Evolutionary conservation across 2,329 filamentous ascomycete genomes (phyloP).

Genomic region (Hymenoscyphus infarciens): DNA sequence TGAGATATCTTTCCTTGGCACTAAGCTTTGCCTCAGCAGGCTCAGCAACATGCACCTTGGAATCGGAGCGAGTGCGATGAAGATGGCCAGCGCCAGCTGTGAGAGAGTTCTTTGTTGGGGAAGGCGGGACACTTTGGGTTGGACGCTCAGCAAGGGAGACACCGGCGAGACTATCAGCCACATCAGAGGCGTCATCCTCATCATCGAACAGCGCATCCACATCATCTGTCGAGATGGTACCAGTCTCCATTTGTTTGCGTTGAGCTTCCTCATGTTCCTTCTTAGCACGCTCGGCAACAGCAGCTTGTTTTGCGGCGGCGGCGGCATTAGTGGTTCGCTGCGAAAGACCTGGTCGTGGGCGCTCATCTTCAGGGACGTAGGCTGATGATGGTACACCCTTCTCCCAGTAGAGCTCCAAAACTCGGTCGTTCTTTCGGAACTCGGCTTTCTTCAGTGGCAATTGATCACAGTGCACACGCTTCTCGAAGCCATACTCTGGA

Average conservation of each 20-base stretch:
- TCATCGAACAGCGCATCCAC: slow-evolving; percentile 96
- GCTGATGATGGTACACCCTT: slow-evolving; percentile 96
- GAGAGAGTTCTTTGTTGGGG: slow-evolving; percentile 73
- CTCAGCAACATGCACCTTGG: slow-evolving; percentile 76
- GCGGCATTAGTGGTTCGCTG: slow-evolving; percentile 71
- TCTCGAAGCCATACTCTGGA: slow-evolving; percentile 97
- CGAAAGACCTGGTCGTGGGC: slow-evolving; percentile 75
- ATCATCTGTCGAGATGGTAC: slow-evolving; percentile 88
- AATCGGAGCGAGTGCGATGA: slow-evolving; percentile 88
- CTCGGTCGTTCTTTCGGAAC: slow-evolving; percentile 91
- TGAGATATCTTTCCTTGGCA: slow-evolving; percentile 95
- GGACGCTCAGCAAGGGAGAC: slow-evolving; percentile 86
- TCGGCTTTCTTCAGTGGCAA: slow-evolving; percentile 98
- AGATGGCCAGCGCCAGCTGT: slow-evolving; percentile 58
- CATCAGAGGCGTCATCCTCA: slow-evolving; percentile 75
- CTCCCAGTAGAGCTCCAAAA: slow-evolving; percentile 98
- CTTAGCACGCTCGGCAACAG: slow-evolving; percentile 74
- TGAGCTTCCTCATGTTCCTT: slow-evolving; percentile 89
- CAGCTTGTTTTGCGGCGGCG: slow-evolving; percentile 74
- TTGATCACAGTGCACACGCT: slow-evolving; percentile 98
- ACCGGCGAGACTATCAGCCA: slow-evolving; percentile 87
- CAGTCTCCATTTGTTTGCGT: slow-evolving; percentile 90
- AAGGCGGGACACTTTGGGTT: slow-evolving; percentile 92
- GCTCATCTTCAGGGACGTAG: slow-evolving; percentile 94
- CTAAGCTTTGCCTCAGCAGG: slow-evolving; percentile 74